These are phyloP conservation scores for Tetracladium setigerum DNA, from an alignment of 495 filamentous ascomycete species.

Conservation along the genomic window DNA sequence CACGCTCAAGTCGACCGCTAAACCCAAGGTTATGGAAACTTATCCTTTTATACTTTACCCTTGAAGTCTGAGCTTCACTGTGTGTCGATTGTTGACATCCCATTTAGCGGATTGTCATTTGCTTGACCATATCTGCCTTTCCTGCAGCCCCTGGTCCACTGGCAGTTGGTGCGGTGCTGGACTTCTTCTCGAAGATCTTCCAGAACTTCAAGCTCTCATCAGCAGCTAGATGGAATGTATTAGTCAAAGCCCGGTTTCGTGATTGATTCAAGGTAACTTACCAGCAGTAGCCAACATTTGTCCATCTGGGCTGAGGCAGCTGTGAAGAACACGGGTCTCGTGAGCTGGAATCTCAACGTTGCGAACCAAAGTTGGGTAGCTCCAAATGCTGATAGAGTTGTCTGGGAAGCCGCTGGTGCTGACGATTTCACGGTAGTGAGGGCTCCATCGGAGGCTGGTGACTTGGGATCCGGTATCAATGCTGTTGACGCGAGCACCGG, in stretches of 20 bases:
- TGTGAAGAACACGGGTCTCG: conserved; percentile 92
- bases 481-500: conserved; percentile 94
- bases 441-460: conserved; percentile 90
- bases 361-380: conserved; percentile 90
- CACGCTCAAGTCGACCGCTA: conserved; percentile 21
- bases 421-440: conserved; percentile 94
- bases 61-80: conserved; percentile 17
- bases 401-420: conserved; percentile 97
- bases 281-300: conserved; percentile 92
- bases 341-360: conserved; percentile 99
- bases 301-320: conserved; percentile 88
- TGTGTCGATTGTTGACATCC: conserved; percentile 7
- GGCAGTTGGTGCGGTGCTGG: conserved; percentile 54
- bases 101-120: conserved; percentile 90
- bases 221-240: conserved; percentile 43
- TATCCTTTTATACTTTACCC: conserved; percentile 16
- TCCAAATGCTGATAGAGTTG: conserved; percentile 97
- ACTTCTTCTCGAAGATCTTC: conserved; percentile 99
- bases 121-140: conserved; percentile 74
- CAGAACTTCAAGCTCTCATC: conserved; percentile 99
- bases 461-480: conserved; percentile 98
- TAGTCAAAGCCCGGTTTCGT: conserved; percentile 23
- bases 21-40: conserved; percentile 17
- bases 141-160: conserved; percentile 46
- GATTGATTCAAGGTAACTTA: conserved; percentile 8